Evolutionary conservation across 768 basidiomycete genomes (phyloP).

Genomic region (Dentipellis sp.): DNA sequence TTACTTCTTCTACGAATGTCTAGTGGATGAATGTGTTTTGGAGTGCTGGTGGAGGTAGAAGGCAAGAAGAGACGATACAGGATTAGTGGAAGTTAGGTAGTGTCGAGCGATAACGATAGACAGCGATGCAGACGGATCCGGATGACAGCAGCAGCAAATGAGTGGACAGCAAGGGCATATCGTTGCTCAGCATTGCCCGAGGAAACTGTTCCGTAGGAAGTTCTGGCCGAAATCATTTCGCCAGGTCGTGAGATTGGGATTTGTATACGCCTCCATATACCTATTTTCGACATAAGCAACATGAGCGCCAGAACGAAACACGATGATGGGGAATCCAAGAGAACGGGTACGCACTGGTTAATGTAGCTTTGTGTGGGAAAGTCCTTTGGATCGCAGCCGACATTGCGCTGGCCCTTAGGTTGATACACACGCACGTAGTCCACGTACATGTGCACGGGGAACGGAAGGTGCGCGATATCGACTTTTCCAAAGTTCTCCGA

Average conservation of each 20-base stretch:
- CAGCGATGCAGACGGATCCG: too few relatives aligned
- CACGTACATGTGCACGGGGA: conserved; percentile 54
- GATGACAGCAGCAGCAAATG: not conserved
- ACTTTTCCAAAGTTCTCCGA: conserved; percentile 50
- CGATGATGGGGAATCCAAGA: not conserved
- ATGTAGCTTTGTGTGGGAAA: conserved; percentile 78
- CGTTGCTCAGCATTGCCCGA: conserved; percentile 29
- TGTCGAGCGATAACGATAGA: too few relatives aligned
- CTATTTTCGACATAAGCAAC: conserved; percentile 20
- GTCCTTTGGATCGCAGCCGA: conserved; percentile 61
- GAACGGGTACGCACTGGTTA: conserved; percentile 35
- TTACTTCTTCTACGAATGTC: too few relatives aligned
- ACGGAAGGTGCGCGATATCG: conserved; percentile 41
- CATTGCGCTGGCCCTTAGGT: conserved; percentile 33
- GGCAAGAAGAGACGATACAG: not conserved
- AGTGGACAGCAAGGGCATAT: not conserved
- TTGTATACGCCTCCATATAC: conserved; percentile 61
- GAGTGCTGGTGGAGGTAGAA: too few relatives aligned
- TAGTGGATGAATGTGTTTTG: too few relatives aligned
- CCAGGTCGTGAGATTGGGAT: conserved; percentile 49
- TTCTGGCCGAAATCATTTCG: conserved; percentile 32
- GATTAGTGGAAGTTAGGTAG: not conserved
- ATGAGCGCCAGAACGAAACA: not conserved
- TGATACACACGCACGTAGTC: conserved; percentile 84
- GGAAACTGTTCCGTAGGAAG: conserved; percentile 42